A percentile compares a stretch with the other conserved stretches of the same genome.
phyloP scores from a whole-genome alignment of 305 asterid genomes.

The Fraxinus greggii region DNA sequence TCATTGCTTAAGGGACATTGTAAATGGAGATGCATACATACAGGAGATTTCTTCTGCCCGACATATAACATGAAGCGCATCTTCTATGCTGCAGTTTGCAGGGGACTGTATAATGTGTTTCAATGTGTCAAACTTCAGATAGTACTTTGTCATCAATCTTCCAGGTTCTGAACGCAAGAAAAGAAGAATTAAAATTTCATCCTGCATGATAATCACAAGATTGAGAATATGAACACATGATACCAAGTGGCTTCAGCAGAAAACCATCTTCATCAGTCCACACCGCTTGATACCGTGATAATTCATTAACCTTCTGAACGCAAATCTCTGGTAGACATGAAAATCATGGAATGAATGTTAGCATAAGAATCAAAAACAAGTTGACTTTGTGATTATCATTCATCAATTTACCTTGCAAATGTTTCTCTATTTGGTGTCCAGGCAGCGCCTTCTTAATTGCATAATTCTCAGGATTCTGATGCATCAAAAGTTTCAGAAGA shows the following conservation, averaged over 20 bases:
- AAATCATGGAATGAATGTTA: slow-evolving; percentile 23
- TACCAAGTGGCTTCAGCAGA: slow-evolving; percentile 89
- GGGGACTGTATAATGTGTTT: slow-evolving; percentile 87
- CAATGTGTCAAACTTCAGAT: slow-evolving; percentile 95
- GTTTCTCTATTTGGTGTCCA: slow-evolving; percentile 62
- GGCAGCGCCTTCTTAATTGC: slow-evolving; percentile 56
- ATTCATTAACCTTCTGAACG: slow-evolving; percentile 78
- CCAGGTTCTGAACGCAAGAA: slow-evolving; percentile 71
- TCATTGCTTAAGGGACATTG: slow-evolving; percentile 17
- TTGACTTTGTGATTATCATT: slow-evolving; percentile 12
- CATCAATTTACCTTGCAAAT: slow-evolving; percentile 69
- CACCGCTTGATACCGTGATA: slow-evolving; percentile 74
- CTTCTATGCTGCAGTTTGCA: slow-evolving; percentile 71
- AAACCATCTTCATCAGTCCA: slow-evolving; percentile 98
- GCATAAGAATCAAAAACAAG: slow-evolving; percentile 15
- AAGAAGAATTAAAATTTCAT: slow-evolving; percentile 19
- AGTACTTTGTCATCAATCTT: slow-evolving; percentile 92
- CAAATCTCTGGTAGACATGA: slow-evolving; percentile 63
- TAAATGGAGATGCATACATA: slow-evolving; percentile 34
- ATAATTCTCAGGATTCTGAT: slow-evolving; percentile 86
- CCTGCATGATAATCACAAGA: slow-evolving; percentile 19
- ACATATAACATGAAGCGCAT: slow-evolving; percentile 69
- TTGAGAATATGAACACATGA: slow-evolving; percentile 18
- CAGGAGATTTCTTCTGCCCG: slow-evolving; percentile 90
- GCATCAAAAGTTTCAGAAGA: slow-evolving; percentile 39